Evolutionary conservation across 2,329 filamentous ascomycete species (phyloP).

Genomic region (Xylariales sp.): DNA sequence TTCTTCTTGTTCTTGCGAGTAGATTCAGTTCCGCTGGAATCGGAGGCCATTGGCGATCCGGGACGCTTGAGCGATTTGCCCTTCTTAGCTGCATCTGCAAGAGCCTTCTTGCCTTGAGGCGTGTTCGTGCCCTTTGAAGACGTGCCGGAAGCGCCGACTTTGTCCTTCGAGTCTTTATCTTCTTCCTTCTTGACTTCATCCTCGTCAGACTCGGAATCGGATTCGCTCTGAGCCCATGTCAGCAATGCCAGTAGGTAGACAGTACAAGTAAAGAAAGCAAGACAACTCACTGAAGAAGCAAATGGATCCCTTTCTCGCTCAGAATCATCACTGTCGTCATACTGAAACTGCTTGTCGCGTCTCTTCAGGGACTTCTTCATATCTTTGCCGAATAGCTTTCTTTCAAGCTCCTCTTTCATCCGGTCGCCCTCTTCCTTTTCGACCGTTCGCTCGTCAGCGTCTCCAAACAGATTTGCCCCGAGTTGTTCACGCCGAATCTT

Average conservation of each 20-base stretch:
- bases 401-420: slow-evolving; percentile 62
- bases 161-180: slow-evolving; percentile 48
- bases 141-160: slow-evolving; percentile 46
- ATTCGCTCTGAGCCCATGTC: slow-evolving; percentile 29
- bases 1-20: slow-evolving; percentile 74
- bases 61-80: slow-evolving; percentile 70
- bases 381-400: slow-evolving; percentile 68
- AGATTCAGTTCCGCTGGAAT: slow-evolving; percentile 88
- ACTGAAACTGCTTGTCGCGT: slow-evolving; percentile 81
- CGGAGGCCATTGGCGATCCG: slow-evolving; percentile 81
- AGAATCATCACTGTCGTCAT: slow-evolving; percentile 68
- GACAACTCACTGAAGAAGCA: slow-evolving; percentile 42
- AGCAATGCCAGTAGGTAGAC: slow-evolving; percentile 20
- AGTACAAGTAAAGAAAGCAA: not conserved
- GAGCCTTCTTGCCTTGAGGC: slow-evolving; percentile 43
- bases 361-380: slow-evolving; percentile 78
- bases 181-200: slow-evolving; percentile 39
- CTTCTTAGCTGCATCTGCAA: slow-evolving; percentile 46
- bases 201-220: slow-evolving; percentile 37
- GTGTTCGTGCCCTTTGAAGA: slow-evolving; percentile 66
- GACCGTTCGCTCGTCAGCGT: slow-evolving; percentile 64
- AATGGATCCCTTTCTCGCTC: slow-evolving; percentile 44
- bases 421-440: slow-evolving; percentile 70
- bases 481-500: slow-evolving; percentile 76
- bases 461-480: slow-evolving; percentile 78